Base-by-base conservation (phyloP, 2,329 filamentous ascomycete genomes). In the Neoascochyta sp. region DNA sequence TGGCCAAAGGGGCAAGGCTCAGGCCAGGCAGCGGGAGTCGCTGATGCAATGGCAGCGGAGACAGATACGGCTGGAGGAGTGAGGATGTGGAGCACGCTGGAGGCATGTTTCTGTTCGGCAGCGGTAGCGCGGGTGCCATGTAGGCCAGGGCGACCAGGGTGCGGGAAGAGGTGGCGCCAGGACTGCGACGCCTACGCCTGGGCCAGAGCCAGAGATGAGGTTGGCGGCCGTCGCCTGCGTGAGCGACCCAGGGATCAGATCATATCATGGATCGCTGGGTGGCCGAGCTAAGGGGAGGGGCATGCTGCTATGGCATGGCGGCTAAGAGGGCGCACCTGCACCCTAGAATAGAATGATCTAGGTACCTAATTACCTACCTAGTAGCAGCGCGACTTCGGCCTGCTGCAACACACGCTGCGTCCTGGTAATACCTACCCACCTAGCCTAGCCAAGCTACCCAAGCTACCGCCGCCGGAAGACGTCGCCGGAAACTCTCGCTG, bases 41-140 rank as follows among this genome's bases (percentile, higher is more conserved):
- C 36, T 43, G 36, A 39, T 39, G 53, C 44, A 40, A 45, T 41
- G 36, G 46, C 48, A 49, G 47, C 46, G 44, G 45, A 46, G 38
- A 45, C 38, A 36, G 45, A 45, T 32, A 47, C 36, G 43, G 47
- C 36, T 30, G 41, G 36, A 32, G 41, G 24, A 37, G 43, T 43
- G 37, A 40, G 25, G 36, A 36, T 43, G 39, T 41, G 45, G 37
- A 47, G 47, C 36, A 37, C 36, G 46, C 40, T 43, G 39, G 43
- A 48, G 49, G 37, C 46, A 53, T 52, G 54, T 44, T 53, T 50
- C 47, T 42, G 53, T 50, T 51, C 45, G 54, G 47, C 46, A 43
- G 39, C 38, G 34, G 42, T 39, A 40, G 43, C 48, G 50, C 47
- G 40, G 36, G 44, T 44, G 41, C 41, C 36, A 48, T 47, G 32